These are phyloP conservation scores for Corynespora cassiicola DNA, from an alignment of 2,329 filamentous ascomycete species.

Conservation along the genomic window DNA sequence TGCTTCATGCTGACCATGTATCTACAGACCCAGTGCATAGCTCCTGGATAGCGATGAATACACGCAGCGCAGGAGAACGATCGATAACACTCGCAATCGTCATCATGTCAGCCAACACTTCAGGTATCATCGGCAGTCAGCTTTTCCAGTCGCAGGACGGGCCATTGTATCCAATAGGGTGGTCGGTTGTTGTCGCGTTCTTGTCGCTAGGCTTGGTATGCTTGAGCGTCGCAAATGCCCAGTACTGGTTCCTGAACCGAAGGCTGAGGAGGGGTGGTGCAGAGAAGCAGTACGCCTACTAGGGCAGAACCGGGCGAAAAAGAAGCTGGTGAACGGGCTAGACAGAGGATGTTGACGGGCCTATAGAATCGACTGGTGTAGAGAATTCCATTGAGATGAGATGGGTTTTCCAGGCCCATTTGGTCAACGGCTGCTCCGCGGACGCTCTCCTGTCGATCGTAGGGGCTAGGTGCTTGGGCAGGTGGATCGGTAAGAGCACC, in stretches of 20 bases:
- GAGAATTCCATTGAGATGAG: neutral
- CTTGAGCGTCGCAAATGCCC: too few species aligned
- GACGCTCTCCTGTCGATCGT: conserved; percentile 1
- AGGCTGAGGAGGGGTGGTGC: conserved; percentile 3
- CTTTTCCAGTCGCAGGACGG: conserved; percentile 20
- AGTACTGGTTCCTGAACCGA: conserved; percentile 19
- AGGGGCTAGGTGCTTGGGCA: too few species aligned
- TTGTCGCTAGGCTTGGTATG: conserved; percentile 11
- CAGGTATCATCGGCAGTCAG: conserved; percentile 23
- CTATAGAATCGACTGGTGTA: too few species aligned
- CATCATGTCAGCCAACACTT: conserved; percentile 22
- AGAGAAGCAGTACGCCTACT: conserved; percentile 1
- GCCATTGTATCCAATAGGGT: conserved; percentile 18
- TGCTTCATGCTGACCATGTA: too few species aligned
- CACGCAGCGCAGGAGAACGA: conserved; percentile 19
- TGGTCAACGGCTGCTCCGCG: neutral
- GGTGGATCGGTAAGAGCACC: too few species aligned
- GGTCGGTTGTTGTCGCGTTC: conserved; percentile 15
- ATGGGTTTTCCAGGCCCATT: conserved; percentile 3
- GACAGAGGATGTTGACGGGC: too few species aligned
- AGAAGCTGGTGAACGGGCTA: too few species aligned
- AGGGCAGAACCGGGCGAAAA: too few species aligned
- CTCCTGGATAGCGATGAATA: conserved; percentile 25
- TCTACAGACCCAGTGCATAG: conserved; percentile 19
- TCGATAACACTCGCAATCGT: conserved; percentile 24